These are phyloP conservation scores for Sugiyamaella neomexicana DNA, from an alignment of 1,139 yeast species.

Conservation along the genomic window DNA sequence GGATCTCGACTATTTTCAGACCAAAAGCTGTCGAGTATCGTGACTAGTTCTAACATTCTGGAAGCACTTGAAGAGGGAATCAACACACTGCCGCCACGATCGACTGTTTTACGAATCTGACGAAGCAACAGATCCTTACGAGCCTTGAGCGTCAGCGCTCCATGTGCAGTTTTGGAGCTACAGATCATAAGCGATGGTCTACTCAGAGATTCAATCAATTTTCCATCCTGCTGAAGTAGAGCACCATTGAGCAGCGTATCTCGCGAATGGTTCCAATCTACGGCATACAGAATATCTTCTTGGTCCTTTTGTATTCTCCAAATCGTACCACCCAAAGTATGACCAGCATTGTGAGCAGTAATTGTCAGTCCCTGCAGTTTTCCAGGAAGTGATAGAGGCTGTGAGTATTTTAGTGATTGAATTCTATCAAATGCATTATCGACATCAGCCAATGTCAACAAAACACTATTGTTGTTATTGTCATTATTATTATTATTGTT, in stretches of 20 bases:
- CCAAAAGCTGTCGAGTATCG: conserved; percentile 62
- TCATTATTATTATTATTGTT: conserved; percentile 29
- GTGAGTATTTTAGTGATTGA: conserved; percentile 71
- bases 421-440: conserved; percentile 78
- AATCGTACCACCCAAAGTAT: conserved; percentile 85
- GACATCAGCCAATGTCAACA: conserved; percentile 69
- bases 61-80: conserved; percentile 86
- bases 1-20: conserved; percentile 48
- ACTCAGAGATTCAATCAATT: conserved; percentile 61
- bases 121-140: conserved; percentile 60
- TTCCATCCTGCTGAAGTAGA: conserved; percentile 53
- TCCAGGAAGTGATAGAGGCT: conserved; percentile 48
- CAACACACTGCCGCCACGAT: conserved; percentile 72
- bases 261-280: conserved; percentile 92
- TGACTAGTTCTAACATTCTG: conserved; percentile 75
- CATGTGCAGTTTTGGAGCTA: conserved; percentile 64
- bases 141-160: conserved; percentile 61
- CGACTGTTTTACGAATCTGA: conserved; percentile 64
- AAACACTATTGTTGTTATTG: conserved; percentile 42
- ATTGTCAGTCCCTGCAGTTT: conserved; percentile 63
- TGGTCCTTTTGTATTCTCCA: conserved; percentile 77
- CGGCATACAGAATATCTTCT: conserved; percentile 83
- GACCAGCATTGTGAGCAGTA: conserved; percentile 91
- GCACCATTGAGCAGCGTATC: conserved; percentile 87
- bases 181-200: conserved; percentile 88